Percentiles rank a stretch among this genome's conserved stretches.
These are phyloP conservation scores for Chrysanthemum lavandulifolium DNA, from an alignment of 129 eudicot genomes.

Conservation along the genomic window DNA sequence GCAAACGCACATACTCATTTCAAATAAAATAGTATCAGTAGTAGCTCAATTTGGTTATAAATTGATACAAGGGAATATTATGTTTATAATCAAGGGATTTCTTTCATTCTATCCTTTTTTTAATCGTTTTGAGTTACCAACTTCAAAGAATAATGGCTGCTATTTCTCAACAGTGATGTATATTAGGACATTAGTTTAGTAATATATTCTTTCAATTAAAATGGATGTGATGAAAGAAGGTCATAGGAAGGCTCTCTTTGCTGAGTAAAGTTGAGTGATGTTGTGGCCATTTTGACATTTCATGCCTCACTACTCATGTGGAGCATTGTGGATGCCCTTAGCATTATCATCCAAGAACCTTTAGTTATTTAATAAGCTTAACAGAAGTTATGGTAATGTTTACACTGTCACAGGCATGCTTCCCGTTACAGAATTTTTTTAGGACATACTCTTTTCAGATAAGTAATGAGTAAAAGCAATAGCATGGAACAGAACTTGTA, in stretches of 20 bases:
- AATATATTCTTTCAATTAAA: neutral
- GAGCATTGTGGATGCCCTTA: neutral
- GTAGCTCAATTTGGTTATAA: neutral
- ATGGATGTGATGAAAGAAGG: neutral
- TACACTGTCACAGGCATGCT: neutral
- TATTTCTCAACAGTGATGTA: neutral
- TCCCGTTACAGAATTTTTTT: neutral
- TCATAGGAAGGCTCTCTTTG: neutral
- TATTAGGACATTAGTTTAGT: neutral
- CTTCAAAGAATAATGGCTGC: neutral
- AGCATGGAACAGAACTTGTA: neutral
- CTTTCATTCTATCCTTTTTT: neutral
- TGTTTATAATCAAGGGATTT: neutral
- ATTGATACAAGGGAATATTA: neutral
- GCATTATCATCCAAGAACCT: conserved; percentile 6
- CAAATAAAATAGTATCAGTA: neutral
- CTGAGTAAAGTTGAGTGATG: neutral
- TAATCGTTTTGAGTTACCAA: neutral
- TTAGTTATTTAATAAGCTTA: neutral
- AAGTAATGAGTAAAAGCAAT: neutral
- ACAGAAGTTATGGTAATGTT: neutral
- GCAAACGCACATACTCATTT: neutral
- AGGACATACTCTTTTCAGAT: neutral
- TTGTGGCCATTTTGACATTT: neutral
- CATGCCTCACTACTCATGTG: neutral